phyloP scores from a whole-genome alignment of 345 rosid species.

The Eucalyptus tenuipes region DNA sequence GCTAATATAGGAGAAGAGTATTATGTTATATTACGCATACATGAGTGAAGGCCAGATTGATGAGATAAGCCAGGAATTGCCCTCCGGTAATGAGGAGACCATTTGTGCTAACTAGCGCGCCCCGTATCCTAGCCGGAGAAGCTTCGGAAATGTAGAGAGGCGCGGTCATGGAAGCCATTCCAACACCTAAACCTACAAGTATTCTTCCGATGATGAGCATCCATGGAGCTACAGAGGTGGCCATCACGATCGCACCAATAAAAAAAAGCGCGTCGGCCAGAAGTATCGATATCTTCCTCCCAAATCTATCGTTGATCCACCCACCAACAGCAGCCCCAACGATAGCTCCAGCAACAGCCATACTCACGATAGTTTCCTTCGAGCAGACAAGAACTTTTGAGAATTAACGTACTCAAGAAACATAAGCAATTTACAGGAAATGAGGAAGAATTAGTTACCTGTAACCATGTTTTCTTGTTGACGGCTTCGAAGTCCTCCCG shows the following conservation, averaged over 20 bases:
- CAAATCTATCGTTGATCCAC: constrained; percentile 61
- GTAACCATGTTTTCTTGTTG: too few species aligned
- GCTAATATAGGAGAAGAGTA: background rate
- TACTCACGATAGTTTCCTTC: constrained; percentile 47
- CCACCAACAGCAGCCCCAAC: constrained; percentile 84
- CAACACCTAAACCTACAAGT: constrained; percentile 84
- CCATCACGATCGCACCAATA: constrained; percentile 63
- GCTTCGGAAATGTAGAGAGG: constrained; percentile 92
- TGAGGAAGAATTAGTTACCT: too few species aligned
- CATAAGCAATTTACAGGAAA: too few species aligned
- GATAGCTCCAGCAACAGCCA: constrained; percentile 85
- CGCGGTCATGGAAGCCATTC: constrained; percentile 94
- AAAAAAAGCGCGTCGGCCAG: constrained; percentile 56
- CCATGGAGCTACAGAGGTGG: constrained; percentile 58
- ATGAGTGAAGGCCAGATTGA: constrained; percentile 69
- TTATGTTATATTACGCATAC: constrained; percentile 7
- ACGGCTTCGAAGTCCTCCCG: too few species aligned
- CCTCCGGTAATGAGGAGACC: constrained; percentile 82
- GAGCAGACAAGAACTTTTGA: too few species aligned
- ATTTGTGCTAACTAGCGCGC: constrained; percentile 81
- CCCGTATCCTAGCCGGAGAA: constrained; percentile 83
- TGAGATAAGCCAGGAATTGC: constrained; percentile 67
- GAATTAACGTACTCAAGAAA: too few species aligned
- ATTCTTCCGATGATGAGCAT: constrained; percentile 60
- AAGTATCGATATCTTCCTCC: constrained; percentile 53